A percentile compares a stretch with the other conserved stretches of the same genome.
Evolutionary conservation across 2,329 filamentous ascomycete species (phyloP).

Genomic region (Aspergillus ustus): DNA sequence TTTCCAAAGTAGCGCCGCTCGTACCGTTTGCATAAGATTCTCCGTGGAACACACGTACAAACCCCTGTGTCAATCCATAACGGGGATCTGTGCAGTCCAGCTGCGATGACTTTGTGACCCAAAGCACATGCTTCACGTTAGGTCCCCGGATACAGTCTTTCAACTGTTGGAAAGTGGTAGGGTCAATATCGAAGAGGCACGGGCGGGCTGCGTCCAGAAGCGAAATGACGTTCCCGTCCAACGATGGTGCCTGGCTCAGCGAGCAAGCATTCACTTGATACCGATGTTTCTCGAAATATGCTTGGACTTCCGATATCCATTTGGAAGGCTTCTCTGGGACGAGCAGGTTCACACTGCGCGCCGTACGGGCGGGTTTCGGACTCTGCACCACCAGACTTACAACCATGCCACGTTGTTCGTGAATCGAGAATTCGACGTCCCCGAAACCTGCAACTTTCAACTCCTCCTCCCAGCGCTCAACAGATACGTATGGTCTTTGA

Average conservation of each 20-base stretch:
- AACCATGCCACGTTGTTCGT: not conserved
- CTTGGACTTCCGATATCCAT: not conserved
- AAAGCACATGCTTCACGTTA: not conserved
- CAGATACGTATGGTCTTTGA: slow-evolving; percentile 2
- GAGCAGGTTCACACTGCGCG: not conserved
- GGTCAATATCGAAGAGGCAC: not conserved
- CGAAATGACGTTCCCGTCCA: slow-evolving; percentile 3
- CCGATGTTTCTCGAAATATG: not conserved
- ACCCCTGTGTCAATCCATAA: slow-evolving; percentile 26
- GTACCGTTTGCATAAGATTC: not conserved
- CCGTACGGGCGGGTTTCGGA: rapidly evolving
- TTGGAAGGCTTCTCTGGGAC: not conserved
- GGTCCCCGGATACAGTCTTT: not conserved
- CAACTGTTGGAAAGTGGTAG: not conserved
- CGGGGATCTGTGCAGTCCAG: slow-evolving; percentile 14
- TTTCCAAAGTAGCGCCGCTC: slow-evolving; percentile 30
- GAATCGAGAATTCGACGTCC: slow-evolving; percentile 3
- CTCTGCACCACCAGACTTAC: not conserved
- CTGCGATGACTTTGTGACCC: slow-evolving; percentile 13
- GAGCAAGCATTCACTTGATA: not conserved
- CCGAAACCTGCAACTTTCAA: slow-evolving; percentile 10
- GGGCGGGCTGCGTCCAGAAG: slow-evolving; percentile 13
- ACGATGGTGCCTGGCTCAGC: not conserved
- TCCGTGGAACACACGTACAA: not conserved
- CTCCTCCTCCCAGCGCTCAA: slow-evolving; percentile 5